Base-by-base conservation (phyloP, 2,329 filamentous ascomycete species). In the Trichoderma koningii region DNA sequence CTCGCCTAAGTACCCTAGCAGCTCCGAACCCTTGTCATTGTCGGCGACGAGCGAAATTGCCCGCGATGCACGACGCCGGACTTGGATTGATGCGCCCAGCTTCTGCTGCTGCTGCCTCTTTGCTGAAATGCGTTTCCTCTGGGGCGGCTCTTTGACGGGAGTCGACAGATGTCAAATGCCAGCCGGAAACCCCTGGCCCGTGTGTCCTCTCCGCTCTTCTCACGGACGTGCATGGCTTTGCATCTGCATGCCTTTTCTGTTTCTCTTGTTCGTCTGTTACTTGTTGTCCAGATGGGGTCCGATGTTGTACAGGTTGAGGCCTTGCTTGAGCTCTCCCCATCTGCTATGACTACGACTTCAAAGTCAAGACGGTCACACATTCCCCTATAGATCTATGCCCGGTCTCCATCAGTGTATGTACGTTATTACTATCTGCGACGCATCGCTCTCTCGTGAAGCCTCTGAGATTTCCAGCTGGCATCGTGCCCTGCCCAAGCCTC, bases 31-130 rank as follows among this genome's bases (percentile, higher is more conserved):
- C 56, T 38, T 44, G 59, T 62, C 59, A 5, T 38, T 62, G 44
- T 62, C 59, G 59, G 59, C 59, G 48, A 62, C 45, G 48, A 62
- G 59, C 47, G 59, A 50, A 62, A 53, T 44, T 53, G 47, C 59
- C 57, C 59, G 59, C 34, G 59, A 26, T 62, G 59, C 59, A 30
- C 38, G 38, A 26, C 44, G 48, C 47, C 47, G 28, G 30, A 23
- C 3, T 38, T 14, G 34, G 34, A 38, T 14, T 38, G 12, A 38
- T 38, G 34, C 34, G 34, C 34, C 34, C 34, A 38, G 34, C 34
- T 38, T 14, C 34, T 38, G 12, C 34, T 38, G 30, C 30, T 34
- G 30, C 30, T 34, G 30, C 30, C 2, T 7, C 9, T 9, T 30
- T 30, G 28, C 28, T 30, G 28, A 7, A 30, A 7, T 30, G 1